Base-by-base conservation (phyloP, 768 basidiomycete genomes). In the Amylocystis lapponica region DNA sequence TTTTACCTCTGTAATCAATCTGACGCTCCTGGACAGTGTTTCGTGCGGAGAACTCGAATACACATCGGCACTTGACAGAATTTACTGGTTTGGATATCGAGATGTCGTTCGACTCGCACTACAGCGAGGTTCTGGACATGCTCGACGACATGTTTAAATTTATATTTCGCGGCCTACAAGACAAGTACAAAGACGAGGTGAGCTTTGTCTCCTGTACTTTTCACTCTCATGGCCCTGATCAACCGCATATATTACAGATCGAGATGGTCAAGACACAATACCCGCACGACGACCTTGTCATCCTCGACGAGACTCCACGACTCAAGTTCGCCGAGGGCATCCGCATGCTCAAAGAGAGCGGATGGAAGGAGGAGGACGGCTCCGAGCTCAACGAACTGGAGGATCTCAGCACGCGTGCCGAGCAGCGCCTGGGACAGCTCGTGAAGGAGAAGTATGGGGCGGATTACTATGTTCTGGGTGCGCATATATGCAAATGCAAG, bases 1-100 rank as follows among this genome's bases (percentile, higher is more conserved):
- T 10, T 32, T 36, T 23, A 19, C n/a, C n/a, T n/a, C 10, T n/a
- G 64, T 70, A 69, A 13, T 66, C 69, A 31, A 37, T 66, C 67
- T 42, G 69, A 69, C 59, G 41, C 23, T 12, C 14, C 26, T 6
- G 17, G 37, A n/a, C 29, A 42, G 95, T 98, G 38, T 98, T 98
- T 74, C 87, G 96, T 45, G 96, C 96, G 22, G 96, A 99, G 66
- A 83, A 98, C 64, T 87, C 95, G 41, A 92, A 94, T 65, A 98
- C 96, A 7, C 91, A 97, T 61, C 86, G 96, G 40, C 96, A 99
- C 71, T 72, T 99, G 65, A 98, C 96, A 17, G 96, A 99, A 64
- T 99, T 97, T 66, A 87, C 90, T 48, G 96, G 96, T 21, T 81
- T 99, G 51, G 96, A 99, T 83, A 74, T 99, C 53, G 96, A 99